Evolutionary conservation across 257 asterid genomes (phyloP).

Genomic region (Knoxia roxburghii): DNA sequence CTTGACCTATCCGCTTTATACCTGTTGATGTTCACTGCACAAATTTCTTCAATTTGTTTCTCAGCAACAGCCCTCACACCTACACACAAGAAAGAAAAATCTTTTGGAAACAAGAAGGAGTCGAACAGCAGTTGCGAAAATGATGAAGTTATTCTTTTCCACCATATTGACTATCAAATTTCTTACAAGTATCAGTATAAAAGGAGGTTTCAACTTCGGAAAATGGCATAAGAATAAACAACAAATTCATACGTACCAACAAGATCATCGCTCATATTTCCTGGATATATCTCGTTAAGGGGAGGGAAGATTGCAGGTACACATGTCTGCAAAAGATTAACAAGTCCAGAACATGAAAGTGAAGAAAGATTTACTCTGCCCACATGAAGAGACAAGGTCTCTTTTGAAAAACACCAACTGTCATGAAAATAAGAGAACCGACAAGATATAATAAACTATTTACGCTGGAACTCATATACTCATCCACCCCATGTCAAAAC

Average conservation of each 20-base stretch:
- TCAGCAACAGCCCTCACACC: conserved; percentile 84
- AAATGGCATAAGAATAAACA: not conserved
- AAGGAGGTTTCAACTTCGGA: conserved; percentile 4
- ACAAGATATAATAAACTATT: not conserved
- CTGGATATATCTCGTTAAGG: conserved; percentile 78
- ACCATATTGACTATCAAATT: not conserved
- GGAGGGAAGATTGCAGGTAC: conserved; percentile 88
- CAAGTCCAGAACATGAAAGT: conserved; percentile 14
- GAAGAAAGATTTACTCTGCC: not conserved
- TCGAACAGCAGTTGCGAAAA: not conserved
- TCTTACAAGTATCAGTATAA: not conserved
- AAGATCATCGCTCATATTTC: conserved; percentile 74
- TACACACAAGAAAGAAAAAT: conserved; percentile 33
- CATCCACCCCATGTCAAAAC: not conserved
- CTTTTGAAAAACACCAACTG: not conserved
- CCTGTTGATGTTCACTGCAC: conserved; percentile 54
- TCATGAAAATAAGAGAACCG: not conserved
- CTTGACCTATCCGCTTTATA: conserved; percentile 50
- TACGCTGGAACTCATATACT: not conserved
- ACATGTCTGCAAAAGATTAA: conserved; percentile 60
- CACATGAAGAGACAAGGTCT: not conserved
- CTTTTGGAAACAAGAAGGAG: not conserved
- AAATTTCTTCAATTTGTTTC: conserved; percentile 56
- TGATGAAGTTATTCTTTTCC: not conserved
- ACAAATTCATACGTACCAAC: conserved; percentile 39